phyloP scores from a whole-genome alignment of 192 early-diverging fungal species.

The Coemansia sp. region DNA sequence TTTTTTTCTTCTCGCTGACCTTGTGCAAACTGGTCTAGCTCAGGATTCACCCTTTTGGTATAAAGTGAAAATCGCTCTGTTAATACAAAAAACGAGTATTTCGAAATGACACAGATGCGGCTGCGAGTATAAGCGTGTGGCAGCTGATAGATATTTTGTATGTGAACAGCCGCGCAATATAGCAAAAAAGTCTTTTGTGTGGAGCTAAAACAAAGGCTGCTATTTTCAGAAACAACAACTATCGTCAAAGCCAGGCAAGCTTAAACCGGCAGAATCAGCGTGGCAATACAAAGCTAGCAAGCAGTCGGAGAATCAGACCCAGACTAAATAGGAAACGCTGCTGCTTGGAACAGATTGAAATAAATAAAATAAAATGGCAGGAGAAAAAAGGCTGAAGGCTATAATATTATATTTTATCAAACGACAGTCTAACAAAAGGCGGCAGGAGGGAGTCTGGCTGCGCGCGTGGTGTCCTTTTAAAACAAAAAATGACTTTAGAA shows the following conservation, averaged over 20 bases:
- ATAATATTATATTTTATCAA: not conserved
- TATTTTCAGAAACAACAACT: not conserved
- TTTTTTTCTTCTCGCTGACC: not conserved
- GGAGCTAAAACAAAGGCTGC: not conserved
- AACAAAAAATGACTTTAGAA: not conserved
- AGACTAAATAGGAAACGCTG: not conserved
- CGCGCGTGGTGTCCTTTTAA: not conserved
- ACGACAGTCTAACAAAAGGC: not conserved
- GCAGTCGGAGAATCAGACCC: not conserved
- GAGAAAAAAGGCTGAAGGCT: not conserved
- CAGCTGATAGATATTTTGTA: not conserved
- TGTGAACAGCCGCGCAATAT: not conserved
- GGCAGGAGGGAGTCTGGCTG: not conserved
- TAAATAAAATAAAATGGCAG: not conserved
- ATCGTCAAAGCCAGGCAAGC: not conserved
- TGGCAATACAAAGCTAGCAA: not conserved
- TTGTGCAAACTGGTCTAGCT: not conserved
- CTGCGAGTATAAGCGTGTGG: no score
- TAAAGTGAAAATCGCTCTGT: not conserved
- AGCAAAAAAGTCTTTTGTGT: not conserved
- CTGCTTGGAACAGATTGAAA: not conserved
- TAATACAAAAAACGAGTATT: not conserved
- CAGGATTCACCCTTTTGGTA: not conserved
- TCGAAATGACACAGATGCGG: no score
- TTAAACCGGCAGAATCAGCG: conserved; percentile 5